Evolutionary conservation across 305 asterid genomes (phyloP).

Genomic region (Fraxinus platypoda): DNA sequence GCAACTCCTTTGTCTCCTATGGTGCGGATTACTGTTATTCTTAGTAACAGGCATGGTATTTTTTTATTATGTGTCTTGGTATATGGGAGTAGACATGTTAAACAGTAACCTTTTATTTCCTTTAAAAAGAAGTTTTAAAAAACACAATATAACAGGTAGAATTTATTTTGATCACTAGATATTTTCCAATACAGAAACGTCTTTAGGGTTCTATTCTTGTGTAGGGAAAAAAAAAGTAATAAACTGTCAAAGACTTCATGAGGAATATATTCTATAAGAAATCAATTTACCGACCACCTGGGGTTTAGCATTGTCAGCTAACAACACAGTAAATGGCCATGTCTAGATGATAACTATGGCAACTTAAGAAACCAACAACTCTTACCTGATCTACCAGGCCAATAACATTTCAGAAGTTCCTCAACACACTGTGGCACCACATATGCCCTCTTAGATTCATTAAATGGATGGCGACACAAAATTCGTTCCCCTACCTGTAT

Average conservation of each 20-base stretch:
- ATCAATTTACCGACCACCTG: background rate
- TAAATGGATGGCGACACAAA: conserved; percentile 95
- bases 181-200: background rate
- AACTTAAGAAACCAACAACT: background rate
- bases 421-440: conserved; percentile 95
- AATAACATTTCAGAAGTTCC: conserved; percentile 91
- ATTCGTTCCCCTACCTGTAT: conserved; percentile 81
- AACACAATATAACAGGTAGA: background rate
- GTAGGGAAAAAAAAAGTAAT: background rate
- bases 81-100: background rate
- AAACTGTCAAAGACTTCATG: background rate
- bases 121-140: background rate
- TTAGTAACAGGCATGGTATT: background rate
- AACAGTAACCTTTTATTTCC: background rate
- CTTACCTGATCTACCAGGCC: conserved; percentile 84
- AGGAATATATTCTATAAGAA: background rate
- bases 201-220: background rate
- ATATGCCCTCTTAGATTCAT: conserved; percentile 93
- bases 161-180: background rate
- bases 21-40: background rate
- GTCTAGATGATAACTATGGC: background rate
- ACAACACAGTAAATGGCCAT: background rate
- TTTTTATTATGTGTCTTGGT: background rate
- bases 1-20: background rate
- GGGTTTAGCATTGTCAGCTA: background rate